These are phyloP conservation scores for Aspergillus bertholletiae DNA, from an alignment of 495 filamentous ascomycete species.

Conservation along the genomic window DNA sequence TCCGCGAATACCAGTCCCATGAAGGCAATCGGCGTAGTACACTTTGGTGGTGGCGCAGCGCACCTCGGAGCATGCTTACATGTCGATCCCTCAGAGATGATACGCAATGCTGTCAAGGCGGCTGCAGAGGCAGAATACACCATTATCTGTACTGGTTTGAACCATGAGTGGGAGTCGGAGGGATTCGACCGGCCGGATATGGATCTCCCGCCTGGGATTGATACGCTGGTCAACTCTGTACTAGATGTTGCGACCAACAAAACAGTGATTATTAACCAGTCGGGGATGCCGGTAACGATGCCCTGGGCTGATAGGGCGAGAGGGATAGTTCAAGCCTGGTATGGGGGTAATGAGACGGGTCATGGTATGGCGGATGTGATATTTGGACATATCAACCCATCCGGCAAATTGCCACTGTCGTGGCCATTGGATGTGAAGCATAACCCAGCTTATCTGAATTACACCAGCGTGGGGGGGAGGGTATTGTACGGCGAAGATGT, in stretches of 20 bases:
- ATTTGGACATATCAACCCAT: constrained; percentile 54
- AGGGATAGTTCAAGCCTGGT: constrained; percentile 66
- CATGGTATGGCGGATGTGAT: constrained; percentile 52
- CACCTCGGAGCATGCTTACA: constrained; percentile 68
- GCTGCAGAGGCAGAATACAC: constrained; percentile 63
- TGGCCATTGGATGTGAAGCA: constrained; percentile 61
- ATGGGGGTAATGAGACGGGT: constrained; percentile 57
- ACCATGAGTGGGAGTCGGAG: constrained; percentile 82
- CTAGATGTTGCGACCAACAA: constrained; percentile 57
- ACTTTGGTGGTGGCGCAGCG: constrained; percentile 61
- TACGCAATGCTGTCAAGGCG: constrained; percentile 56
- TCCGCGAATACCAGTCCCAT: constrained; percentile 55
- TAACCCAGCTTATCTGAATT: constrained; percentile 66
- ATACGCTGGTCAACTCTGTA: constrained; percentile 63
- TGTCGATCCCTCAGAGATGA: constrained; percentile 59
- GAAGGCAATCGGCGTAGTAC: constrained; percentile 37
- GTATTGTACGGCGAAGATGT: constrained; percentile 67
- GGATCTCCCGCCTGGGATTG: constrained; percentile 65
- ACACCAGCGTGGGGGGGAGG: constrained; percentile 63
- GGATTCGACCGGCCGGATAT: constrained; percentile 74
- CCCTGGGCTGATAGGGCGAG: constrained; percentile 66
- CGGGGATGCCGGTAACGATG: constrained; percentile 76
- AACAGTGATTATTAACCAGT: constrained; percentile 74
- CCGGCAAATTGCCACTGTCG: constrained; percentile 49
- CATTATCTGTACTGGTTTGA: constrained; percentile 71